A percentile compares a stretch with the other conserved stretches of the same genome.
Evolutionary conservation across 352 stramenopile species (phyloP).

Genomic region (Pythium brassicae): DNA sequence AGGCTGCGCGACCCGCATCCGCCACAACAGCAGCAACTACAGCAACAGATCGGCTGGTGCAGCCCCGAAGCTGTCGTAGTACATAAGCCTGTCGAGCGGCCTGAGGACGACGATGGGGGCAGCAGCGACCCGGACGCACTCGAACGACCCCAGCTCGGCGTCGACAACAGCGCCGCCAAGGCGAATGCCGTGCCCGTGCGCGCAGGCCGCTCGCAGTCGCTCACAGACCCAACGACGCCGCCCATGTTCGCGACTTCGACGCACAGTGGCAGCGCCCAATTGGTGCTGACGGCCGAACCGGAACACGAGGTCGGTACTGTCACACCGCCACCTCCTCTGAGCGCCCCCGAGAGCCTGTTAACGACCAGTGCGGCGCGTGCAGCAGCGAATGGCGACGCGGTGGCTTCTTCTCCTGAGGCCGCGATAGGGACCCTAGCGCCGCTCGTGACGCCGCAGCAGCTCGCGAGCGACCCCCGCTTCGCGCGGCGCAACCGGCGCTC

Average conservation of each 20-base stretch:
- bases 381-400: too few relatives aligned
- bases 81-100: slow-evolving; percentile 7
- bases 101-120: background rate
- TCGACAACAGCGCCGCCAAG: background rate
- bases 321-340: background rate
- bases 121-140: background rate
- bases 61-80: slow-evolving; percentile 4
- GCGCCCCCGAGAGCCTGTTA: background rate
- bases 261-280: slow-evolving; percentile 17
- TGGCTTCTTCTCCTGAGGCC: background rate
- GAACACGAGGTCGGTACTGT: background rate
- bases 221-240: slow-evolving; percentile 27
- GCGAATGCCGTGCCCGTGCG: slow-evolving; percentile 15
- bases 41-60: background rate
- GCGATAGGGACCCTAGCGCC: background rate
- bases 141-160: background rate
- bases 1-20: background rate
- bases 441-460: slow-evolving; percentile 1
- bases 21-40: background rate
- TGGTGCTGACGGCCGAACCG: too few relatives aligned
- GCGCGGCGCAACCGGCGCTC: slow-evolving; percentile 29
- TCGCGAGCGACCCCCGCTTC: slow-evolving; percentile 7
- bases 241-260: slow-evolving; percentile 24
- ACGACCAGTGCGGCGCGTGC: background rate
- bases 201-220: slow-evolving; percentile 37